phyloP scores from a whole-genome alignment of 73 alveolate species.

The Paramecium sexaurelia region DNA sequence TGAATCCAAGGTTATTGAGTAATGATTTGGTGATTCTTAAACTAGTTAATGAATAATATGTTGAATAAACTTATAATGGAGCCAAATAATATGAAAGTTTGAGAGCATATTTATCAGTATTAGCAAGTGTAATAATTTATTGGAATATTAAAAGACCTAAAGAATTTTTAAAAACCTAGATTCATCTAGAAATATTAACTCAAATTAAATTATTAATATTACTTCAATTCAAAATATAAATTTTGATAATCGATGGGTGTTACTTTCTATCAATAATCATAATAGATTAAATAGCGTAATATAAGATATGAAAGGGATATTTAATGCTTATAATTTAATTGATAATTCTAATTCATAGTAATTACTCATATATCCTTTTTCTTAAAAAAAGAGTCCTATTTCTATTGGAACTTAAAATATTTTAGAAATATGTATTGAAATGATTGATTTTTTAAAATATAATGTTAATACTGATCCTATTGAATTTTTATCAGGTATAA shows the following conservation, averaged over 20 bases:
- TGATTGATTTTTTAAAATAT: background rate
- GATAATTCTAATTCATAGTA: background rate
- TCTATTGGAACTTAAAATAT: background rate
- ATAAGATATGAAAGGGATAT: background rate
- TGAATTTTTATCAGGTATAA: background rate
- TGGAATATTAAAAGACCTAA: background rate
- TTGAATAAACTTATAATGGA: background rate
- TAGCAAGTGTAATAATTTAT: background rate
- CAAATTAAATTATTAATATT: background rate
- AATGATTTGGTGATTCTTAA: background rate
- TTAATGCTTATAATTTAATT: background rate
- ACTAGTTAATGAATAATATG: background rate
- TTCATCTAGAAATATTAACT: background rate
- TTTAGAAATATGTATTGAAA: background rate
- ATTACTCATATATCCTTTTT: background rate
- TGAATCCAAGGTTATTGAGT: background rate
- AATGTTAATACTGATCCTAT: background rate
- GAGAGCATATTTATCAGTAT: background rate
- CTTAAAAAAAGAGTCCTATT: background rate
- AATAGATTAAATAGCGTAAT: background rate
- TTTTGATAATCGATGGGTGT: background rate
- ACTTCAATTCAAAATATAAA: background rate
- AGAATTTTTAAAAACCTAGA: background rate
- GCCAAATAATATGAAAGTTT: slow-evolving; percentile 18
- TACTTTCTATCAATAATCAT: slow-evolving; percentile 8